A percentile compares a stretch with the other conserved stretches of the same genome.
These are phyloP conservation scores for Parietaria judaica DNA, from an alignment of 306 rosid genomes.

Conservation along the genomic window DNA sequence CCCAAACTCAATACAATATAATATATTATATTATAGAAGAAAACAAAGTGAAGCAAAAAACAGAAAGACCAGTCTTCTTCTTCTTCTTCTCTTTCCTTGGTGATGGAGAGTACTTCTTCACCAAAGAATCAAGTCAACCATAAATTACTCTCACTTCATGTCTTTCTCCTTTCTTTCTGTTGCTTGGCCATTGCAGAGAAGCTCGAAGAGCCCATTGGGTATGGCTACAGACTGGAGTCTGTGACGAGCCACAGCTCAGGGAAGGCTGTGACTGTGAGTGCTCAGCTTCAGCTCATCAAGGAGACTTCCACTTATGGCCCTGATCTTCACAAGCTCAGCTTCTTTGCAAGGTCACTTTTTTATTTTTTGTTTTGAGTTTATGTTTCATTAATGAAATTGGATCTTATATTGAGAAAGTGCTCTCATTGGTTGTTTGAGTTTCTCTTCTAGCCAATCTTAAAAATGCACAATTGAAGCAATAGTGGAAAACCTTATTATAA, in stretches of 20 bases:
- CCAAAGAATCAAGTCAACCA: background rate
- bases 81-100: background rate
- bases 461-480: background rate
- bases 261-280: constrained; percentile 26
- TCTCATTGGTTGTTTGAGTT: background rate
- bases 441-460: background rate
- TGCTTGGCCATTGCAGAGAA: background rate
- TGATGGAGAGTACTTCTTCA: constrained; percentile 3
- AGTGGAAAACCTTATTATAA: too few relatives aligned
- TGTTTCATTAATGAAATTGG: background rate
- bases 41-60: background rate
- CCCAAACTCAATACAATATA: too few relatives aligned
- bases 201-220: constrained; percentile 25
- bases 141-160: background rate
- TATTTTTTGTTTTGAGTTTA: background rate
- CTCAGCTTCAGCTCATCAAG: constrained; percentile 52
- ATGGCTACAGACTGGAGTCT: constrained; percentile 46
- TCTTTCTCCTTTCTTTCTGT: background rate
- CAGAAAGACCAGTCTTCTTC: background rate
- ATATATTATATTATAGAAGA: background rate
- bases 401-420: background rate
- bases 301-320: constrained; percentile 49
- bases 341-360: constrained; percentile 44
- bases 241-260: constrained; percentile 13
- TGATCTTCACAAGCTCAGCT: constrained; percentile 47